Percentiles rank a stretch among this genome's conserved stretches.
Conservation (phyloP, 2,329 filamentous ascomycete genomes). For the Trichophyton schoenleinii region DNA sequence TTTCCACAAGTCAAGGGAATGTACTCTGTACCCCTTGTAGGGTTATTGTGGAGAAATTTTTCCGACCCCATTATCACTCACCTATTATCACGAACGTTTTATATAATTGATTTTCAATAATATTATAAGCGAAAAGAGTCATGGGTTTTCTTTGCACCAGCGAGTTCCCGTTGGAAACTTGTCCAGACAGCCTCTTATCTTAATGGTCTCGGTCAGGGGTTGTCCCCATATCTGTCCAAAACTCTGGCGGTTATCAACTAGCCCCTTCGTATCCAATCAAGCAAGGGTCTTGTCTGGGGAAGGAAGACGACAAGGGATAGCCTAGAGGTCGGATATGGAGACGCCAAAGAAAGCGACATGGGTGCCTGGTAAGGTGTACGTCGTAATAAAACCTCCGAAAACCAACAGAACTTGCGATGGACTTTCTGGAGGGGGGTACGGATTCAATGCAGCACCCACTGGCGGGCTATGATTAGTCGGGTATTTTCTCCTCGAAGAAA, state of each 20-base stretch:
- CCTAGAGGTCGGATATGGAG: neutral
- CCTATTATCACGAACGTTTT: no score
- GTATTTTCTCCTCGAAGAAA: neutral
- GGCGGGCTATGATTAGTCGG: neutral
- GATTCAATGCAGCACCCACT: neutral
- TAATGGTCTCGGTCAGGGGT: neutral
- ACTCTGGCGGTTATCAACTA: constrained; percentile 2
- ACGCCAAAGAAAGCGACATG: constrained; percentile 1
- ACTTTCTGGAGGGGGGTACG: neutral
- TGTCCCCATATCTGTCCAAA: neutral
- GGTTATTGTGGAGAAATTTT: neutral
- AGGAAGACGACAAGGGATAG: neutral
- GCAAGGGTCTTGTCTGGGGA: neutral
- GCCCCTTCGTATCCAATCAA: constrained; percentile 1
- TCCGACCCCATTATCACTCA: neutral
- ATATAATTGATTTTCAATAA: no score
- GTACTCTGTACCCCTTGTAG: neutral
- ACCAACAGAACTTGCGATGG: neutral
- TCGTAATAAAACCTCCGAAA: neutral
- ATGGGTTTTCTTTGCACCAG: neutral
- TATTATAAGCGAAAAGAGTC: neutral
- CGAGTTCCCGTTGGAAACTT: neutral
- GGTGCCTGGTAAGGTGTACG: neutral
- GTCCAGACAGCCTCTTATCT: neutral
- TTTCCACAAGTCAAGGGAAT: neutral